These are phyloP conservation scores for Lachnellula subtilissima DNA, from an alignment of 2,329 filamentous ascomycete genomes.

Conservation along the genomic window DNA sequence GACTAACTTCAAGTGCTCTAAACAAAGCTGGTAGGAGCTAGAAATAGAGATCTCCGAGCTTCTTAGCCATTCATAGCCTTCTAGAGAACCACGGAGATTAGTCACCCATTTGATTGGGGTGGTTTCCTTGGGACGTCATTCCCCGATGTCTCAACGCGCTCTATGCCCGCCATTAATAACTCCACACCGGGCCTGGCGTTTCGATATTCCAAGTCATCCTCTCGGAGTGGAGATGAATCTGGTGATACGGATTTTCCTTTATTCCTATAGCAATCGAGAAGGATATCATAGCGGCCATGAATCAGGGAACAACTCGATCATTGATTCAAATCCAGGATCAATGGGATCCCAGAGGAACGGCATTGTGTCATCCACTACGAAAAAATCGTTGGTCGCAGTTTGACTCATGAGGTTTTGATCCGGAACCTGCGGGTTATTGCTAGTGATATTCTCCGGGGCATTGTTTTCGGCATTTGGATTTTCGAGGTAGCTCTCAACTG, in stretches of 20 bases:
- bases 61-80: too few species aligned
- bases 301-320: conserved; percentile 13
- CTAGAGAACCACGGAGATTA: too few species aligned
- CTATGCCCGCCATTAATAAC: too few species aligned
- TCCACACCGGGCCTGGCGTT: not conserved
- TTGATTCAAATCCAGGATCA: conserved; percentile 12
- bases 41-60: too few species aligned
- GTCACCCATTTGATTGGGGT: too few species aligned
- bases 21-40: too few species aligned
- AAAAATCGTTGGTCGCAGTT: conserved; percentile 1
- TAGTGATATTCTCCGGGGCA: not conserved
- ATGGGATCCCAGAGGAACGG: conserved; percentile 8
- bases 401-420: not conserved
- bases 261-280: not conserved
- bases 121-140: too few species aligned
- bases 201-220: not conserved
- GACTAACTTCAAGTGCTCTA: too few species aligned
- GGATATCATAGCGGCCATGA: conserved; percentile 8
- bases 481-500: not conserved
- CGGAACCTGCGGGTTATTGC: not conserved
- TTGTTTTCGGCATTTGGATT: not conserved
- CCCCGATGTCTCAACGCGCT: too few species aligned
- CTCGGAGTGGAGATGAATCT: too few species aligned
- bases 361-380: conserved; percentile 7
- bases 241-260: not conserved